These are phyloP conservation scores for Noccaea bulbosa DNA, from an alignment of 345 rosid species.

Conservation along the genomic window DNA sequence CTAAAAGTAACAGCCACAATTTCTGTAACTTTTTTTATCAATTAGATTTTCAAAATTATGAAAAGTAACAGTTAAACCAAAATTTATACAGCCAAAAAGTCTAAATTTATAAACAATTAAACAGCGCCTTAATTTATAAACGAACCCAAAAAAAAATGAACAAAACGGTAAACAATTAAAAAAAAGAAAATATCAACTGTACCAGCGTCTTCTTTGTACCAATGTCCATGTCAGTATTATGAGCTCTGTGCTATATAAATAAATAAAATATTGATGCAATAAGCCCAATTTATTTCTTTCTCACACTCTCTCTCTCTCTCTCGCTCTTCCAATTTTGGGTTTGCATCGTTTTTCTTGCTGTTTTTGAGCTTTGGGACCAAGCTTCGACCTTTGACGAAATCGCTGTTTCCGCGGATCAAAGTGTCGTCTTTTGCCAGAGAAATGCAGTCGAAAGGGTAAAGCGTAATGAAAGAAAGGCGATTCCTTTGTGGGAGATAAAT, in stretches of 20 bases:
- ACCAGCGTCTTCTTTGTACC: slow-evolving; percentile 33
- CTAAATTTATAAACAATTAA: no score
- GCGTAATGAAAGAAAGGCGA: slow-evolving; percentile 20
- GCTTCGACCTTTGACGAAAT: slow-evolving; percentile 36
- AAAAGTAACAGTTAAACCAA: no score
- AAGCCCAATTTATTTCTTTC: slow-evolving; percentile 9
- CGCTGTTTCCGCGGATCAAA: slow-evolving; percentile 36
- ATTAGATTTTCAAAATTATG: no score
- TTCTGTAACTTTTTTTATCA: no score
- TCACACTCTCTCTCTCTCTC: not conserved
- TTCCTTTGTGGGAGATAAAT: slow-evolving; percentile 25
- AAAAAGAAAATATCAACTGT: not conserved
- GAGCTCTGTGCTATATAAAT: not conserved
- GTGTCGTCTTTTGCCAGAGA: slow-evolving; percentile 19
- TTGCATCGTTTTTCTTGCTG: slow-evolving; percentile 30
- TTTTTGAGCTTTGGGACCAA: slow-evolving; percentile 36
- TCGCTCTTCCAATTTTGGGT: not conserved
- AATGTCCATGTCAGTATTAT: slow-evolving; percentile 37
- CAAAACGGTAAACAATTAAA: no score
- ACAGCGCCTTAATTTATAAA: no score
- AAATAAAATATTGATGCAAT: slow-evolving; percentile 9
- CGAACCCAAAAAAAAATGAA: no score
- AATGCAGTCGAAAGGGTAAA: slow-evolving; percentile 10
- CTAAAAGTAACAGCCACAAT: no score
- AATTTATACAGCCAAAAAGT: no score